Evolutionary conservation across 2,329 filamentous ascomycete species (phyloP), one percentile per base, ranked within the genome.

Genomic region (Curvularia eragrostidis): DNA sequence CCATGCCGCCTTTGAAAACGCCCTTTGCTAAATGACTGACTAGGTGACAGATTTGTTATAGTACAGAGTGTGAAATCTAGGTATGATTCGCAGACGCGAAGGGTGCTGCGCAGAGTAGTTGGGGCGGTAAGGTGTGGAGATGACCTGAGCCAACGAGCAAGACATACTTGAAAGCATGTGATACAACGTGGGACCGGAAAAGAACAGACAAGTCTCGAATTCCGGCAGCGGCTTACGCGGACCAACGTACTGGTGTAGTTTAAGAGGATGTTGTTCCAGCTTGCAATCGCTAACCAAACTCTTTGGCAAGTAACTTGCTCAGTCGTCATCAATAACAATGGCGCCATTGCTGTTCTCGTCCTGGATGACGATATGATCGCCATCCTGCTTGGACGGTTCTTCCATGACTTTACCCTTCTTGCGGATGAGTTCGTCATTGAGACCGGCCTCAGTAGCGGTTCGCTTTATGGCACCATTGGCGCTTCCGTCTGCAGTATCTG

Each of bases 341-440:
- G 72, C 70, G 3, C 73, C 76, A 23, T 76, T 70, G 10, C 59
- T 60, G 10, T 67, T 60, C 42, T 77, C 75, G 23, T 69, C 67
- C 26, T 77, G 71, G 9, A 77, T 64, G 39, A 74, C 57, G n/a
- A 72, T 68, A 18, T 76, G 60, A 61, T 78, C 78, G 9, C 73
- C 75, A 18, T 51, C 56, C 32, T 63, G 58, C 62, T 49, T 63
- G 18, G 54, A 49, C 9, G 65, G 58, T 42, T 59, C 59, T 39
- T 77, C 74, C 50, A 72, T 71, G 28, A 78, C 75, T 59, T 79
- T 79, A 52, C 77, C 76, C 42, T 73, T 74, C 66, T 80, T 80
- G 44, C 65, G 72, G 30, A 69, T 59, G 9, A 75, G 58, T 26
- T 74, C 76, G 34, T 72, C 66, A 41, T 78, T 73, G 12, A 78